phyloP scores from a whole-genome alignment of 495 filamentous ascomycete species.

The Penicillium maclennaniae region DNA sequence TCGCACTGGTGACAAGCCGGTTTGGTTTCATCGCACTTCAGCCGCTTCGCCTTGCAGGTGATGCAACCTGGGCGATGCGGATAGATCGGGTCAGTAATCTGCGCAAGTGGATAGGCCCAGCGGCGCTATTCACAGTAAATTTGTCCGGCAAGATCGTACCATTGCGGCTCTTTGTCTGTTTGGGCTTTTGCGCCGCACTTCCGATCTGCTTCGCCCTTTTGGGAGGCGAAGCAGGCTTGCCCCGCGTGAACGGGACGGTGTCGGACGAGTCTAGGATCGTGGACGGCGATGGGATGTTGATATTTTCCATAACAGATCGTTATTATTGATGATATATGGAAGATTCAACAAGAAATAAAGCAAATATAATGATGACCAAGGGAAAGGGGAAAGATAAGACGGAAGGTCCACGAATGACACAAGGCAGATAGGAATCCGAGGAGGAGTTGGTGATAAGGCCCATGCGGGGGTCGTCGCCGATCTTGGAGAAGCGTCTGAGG shows the following conservation, averaged over 20 bases:
- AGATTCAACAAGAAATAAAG: neutral
- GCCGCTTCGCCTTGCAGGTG: slow-evolving; percentile 75
- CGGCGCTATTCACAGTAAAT: neutral
- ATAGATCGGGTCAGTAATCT: slow-evolving; percentile 34
- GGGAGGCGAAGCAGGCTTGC: slow-evolving; percentile 31
- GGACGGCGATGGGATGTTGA: slow-evolving; percentile 62
- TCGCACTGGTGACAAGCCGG: slow-evolving; percentile 71
- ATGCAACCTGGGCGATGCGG: slow-evolving; percentile 58
- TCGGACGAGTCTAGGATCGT: slow-evolving; percentile 51
- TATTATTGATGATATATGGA: neutral
- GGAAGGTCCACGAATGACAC: slow-evolving; percentile 9
- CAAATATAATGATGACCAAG: neutral
- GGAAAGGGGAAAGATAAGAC: slow-evolving; percentile 10
- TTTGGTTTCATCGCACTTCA: slow-evolving; percentile 81
- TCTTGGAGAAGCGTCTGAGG: slow-evolving; percentile 10
- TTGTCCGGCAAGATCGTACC: slow-evolving; percentile 47
- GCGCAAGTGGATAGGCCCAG: slow-evolving; percentile 8
- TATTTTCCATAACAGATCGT: slow-evolving; percentile 52
- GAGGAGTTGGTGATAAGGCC: slow-evolving; percentile 13
- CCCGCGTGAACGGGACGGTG: slow-evolving; percentile 22
- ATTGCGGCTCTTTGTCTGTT: slow-evolving; percentile 82
- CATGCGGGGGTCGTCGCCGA: slow-evolving; percentile 14
- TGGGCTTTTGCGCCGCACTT: slow-evolving; percentile 50
- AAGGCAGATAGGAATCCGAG: slow-evolving; percentile 2
- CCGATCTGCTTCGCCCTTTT: slow-evolving; percentile 25